Base-by-base conservation (phyloP, 345 rosid genomes). In the Acer saccharum region DNA sequence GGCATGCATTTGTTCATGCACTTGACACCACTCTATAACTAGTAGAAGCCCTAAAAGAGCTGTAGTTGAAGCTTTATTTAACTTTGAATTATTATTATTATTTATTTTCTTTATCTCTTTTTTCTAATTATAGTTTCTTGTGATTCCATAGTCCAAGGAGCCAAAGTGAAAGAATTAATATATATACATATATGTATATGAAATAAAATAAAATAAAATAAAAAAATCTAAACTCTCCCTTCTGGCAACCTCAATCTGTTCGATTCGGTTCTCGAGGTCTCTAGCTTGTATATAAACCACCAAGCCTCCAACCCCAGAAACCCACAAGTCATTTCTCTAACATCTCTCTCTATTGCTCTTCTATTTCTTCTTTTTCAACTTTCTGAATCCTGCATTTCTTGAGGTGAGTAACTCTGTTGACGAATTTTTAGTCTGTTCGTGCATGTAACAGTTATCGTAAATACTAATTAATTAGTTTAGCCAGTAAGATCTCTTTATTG, bases 81-180 rank as follows among this genome's bases (percentile, higher is more conserved):
- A 71, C 65, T 73, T 72, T 60, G 57, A 67, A 11, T 54, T 54
- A 29, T 63, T 35, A 64, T 48, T 64, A 67, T 71, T 69, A 72
- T 60, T 27, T 64, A 78, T 48, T 73, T 67, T 62, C 72, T 78
- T 77, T 77, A 29, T 32, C 50, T 77, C 79, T 70, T 69, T 70
- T 75, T 68, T 80, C 75, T 46, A 80, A 60, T 46, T 79, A 72
- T 77, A 76, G 81, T 72, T 76, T 66, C 67, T 41, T 55, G 78
- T 69, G 82, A 79, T 79, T 77, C 82, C 85, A 77, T 79, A 76
- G 80, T 66, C 81, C 79, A 77, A 80, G 78, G 81, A 78, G 50
- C 67, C 79, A 81, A 82, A 84, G 84, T 78, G 80, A 71, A 76
- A 79, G 77, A n/a, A 60, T 54, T 14, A 14, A 73, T 73, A 82